Percentiles rank a stretch among this genome's conserved stretches.
Conservation (phyloP, 2,329 filamentous ascomycete genomes). For the Claviceps monticola region DNA sequence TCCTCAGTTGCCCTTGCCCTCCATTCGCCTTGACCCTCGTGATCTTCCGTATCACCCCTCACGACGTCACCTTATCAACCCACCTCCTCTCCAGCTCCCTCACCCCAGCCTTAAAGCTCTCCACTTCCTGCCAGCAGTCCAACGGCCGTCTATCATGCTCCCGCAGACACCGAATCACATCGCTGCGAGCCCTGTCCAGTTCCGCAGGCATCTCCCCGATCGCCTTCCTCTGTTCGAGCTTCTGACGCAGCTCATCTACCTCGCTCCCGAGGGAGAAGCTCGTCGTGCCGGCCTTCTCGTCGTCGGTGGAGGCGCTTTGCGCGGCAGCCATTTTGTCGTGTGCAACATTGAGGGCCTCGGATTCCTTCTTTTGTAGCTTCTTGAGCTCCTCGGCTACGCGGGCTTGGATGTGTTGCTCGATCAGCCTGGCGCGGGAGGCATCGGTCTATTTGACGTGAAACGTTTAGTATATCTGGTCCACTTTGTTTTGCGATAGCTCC, state of each 20-base stretch:
- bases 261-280: slow-evolving; percentile 43
- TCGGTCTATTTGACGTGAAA: slow-evolving; percentile 51
- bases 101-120: slow-evolving; percentile 81
- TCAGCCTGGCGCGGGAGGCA: slow-evolving; percentile 64
- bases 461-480: not conserved
- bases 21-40: not conserved
- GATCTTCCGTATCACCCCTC: not conserved
- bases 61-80: slow-evolving; percentile 62
- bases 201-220: slow-evolving; percentile 54
- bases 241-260: slow-evolving; percentile 41
- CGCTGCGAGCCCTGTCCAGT: slow-evolving; percentile 60
- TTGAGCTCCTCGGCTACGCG: slow-evolving; percentile 78
- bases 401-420: slow-evolving; percentile 78
- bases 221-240: slow-evolving; percentile 49
- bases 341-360: slow-evolving; percentile 53
- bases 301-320: slow-evolving; percentile 19
- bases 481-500: too few species aligned
- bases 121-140: slow-evolving; percentile 90
- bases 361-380: slow-evolving; percentile 58
- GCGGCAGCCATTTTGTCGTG: slow-evolving; percentile 47
- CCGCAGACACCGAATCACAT: slow-evolving; percentile 67
- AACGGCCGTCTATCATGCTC: slow-evolving; percentile 76
- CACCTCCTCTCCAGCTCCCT: slow-evolving; percentile 73
- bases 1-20: not conserved
- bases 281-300: slow-evolving; percentile 11